Base-by-base conservation (phyloP, 177 flowering plant genomes). In the Vitis hybrid region DNA sequence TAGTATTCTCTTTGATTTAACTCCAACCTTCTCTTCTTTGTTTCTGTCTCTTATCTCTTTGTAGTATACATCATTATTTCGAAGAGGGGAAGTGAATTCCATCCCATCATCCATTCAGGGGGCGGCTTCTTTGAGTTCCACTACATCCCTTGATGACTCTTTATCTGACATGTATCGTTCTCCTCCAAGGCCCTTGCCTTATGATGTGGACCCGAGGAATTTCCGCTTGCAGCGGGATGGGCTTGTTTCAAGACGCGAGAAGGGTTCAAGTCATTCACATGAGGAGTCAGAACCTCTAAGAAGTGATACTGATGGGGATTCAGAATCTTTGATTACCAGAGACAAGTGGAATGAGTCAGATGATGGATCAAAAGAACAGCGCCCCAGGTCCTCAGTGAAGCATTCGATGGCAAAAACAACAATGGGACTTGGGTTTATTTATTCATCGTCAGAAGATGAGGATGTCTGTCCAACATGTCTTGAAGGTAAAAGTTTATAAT, bases 401-500 rank as follows among this genome's bases (percentile, higher is more conserved):
- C 78, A 79, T 26, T 77, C 84, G 45, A 62, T 80, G 11, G 61
- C 86, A 26, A 87, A 84, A 74, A 26, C 78, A 52, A 51, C 82
- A 14, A 50, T 76, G 75, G 86, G 76, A 58, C 61, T 76, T 76
- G 79, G 80, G 60, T 78, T 80, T 68, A 51, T 87, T n/a, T 81
- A 90, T 79, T 65, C 91, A 60, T 77, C 90, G 50, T 79, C 98
- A 11, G 98, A 92, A 66, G 99, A 94, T 39, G 99, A 94, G 76
- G 99, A 93, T 85, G 94, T 91, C 56, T 94, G 99, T 73, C 99
- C 98, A 57, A 94, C 98, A 98, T 76, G 90, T 81, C 93, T 93
- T 65, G 98, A 93, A 86, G 98, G 98, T 93, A 80, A 18, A 30
- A n/a, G 2, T 64, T 66, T 11, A 30, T 23, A 11, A 45, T 32